phyloP scores from a whole-genome alignment of 345 rosid species.

The Crucihimalaya himalaica region DNA sequence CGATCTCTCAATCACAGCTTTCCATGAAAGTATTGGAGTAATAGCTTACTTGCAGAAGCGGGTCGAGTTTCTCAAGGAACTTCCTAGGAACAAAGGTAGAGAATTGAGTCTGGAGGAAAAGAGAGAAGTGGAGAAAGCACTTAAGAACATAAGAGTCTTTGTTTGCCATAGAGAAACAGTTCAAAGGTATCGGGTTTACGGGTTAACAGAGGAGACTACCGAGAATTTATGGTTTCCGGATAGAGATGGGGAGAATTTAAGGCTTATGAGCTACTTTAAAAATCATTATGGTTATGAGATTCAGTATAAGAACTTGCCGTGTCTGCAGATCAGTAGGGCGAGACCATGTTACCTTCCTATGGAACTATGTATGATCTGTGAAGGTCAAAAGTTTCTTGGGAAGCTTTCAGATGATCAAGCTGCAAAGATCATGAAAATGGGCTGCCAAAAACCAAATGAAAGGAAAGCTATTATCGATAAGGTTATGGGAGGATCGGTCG shows the following conservation, averaged over 20 bases:
- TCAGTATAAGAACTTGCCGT: constrained; percentile 80
- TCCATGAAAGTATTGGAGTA: constrained; percentile 91
- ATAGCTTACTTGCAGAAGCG: constrained; percentile 86
- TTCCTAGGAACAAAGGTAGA: constrained; percentile 70
- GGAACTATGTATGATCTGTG: constrained; percentile 95
- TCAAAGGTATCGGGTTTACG: constrained; percentile 81
- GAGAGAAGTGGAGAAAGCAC: constrained; percentile 82
- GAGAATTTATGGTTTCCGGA: constrained; percentile 79
- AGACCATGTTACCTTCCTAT: constrained; percentile 96
- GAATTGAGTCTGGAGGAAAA: constrained; percentile 66
- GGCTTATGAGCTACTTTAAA: constrained; percentile 80
- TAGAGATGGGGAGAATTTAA: constrained; percentile 72
- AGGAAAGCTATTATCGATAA: constrained; percentile 76
- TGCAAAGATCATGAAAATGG: constrained; percentile 85
- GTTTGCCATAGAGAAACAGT: constrained; percentile 96
- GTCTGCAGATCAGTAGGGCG: constrained; percentile 87
- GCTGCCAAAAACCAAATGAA: constrained; percentile 87
- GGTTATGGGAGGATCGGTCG: constrained; percentile 77
- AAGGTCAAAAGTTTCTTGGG: constrained; percentile 98
- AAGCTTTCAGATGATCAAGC: constrained; percentile 97
- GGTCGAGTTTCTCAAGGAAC: constrained; percentile 74
- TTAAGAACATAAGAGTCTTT: constrained; percentile 78
- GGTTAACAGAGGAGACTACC: constrained; percentile 75
- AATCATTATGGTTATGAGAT: constrained; percentile 81
- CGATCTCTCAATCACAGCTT: constrained; percentile 86